Evolutionary conservation across 2,329 filamentous ascomycete species (phyloP).

Genomic region (Xylaria sp.): DNA sequence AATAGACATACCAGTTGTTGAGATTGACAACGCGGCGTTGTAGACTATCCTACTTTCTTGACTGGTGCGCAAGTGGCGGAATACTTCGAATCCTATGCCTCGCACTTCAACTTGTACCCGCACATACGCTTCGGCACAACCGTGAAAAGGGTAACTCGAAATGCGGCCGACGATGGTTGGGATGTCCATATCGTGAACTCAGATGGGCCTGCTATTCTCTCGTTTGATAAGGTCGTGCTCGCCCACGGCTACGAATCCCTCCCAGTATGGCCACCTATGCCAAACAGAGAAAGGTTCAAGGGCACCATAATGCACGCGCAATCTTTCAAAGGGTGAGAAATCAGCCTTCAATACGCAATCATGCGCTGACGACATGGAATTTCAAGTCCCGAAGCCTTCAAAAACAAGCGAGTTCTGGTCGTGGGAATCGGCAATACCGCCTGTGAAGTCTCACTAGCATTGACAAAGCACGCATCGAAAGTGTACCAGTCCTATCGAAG

Average conservation of each 20-base stretch:
- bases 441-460: constrained; percentile 34
- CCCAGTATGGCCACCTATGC: constrained; percentile 37
- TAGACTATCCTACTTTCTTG: constrained; percentile 37
- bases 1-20: background rate
- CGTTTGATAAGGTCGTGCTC: constrained; percentile 42
- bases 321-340: constrained; percentile 37
- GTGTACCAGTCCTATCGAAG: constrained; percentile 40
- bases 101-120: constrained; percentile 37
- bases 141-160: constrained; percentile 37
- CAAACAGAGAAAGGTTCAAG: constrained; percentile 38
- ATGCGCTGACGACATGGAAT: background rate
- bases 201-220: constrained; percentile 28
- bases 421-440: constrained; percentile 43
- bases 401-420: constrained; percentile 38
- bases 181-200: constrained; percentile 37
- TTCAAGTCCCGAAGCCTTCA: constrained; percentile 34
- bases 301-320: constrained; percentile 42
- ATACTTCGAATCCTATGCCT: constrained; percentile 40
- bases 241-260: constrained; percentile 35
- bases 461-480: constrained; percentile 32
- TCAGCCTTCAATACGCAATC: background rate
- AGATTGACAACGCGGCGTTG: background rate
- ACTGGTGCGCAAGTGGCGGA: constrained; percentile 30
- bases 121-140: constrained; percentile 38
- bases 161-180: constrained; percentile 34